Evolutionary conservation across 352 stramenopile species (phyloP).

Genomic region (Globisporangium middletonii): DNA sequence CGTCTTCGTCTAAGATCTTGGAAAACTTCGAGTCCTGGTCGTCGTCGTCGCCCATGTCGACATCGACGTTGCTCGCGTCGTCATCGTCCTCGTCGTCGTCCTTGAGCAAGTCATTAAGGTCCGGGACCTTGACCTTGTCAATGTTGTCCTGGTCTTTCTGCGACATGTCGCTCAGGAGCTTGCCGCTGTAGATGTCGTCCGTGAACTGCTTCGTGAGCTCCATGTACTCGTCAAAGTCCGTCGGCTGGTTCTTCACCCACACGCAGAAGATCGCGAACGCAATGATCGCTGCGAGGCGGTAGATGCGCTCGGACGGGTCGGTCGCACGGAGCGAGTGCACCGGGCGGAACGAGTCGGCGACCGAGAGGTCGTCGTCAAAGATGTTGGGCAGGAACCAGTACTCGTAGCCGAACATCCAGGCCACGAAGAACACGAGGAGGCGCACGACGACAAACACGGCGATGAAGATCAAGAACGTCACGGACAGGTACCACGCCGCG

Average conservation of each 20-base stretch:
- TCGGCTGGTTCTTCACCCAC: slow-evolving; percentile 98
- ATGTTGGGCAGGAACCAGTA: slow-evolving; percentile 99
- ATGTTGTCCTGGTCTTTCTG: slow-evolving; percentile 98
- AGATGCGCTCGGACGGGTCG: slow-evolving; percentile 91
- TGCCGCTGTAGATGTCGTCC: slow-evolving; percentile 99
- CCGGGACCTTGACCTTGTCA: slow-evolving; percentile 91
- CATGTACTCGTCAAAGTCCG: slow-evolving; percentile 99
- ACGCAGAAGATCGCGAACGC: slow-evolving; percentile 95
- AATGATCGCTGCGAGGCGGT: slow-evolving; percentile 90
- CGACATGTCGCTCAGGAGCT: slow-evolving; percentile 96
- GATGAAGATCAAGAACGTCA: slow-evolving; percentile 98
- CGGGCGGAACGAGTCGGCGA: slow-evolving; percentile 98
- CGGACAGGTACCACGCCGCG: slow-evolving; percentile 97
- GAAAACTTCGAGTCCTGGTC: slow-evolving; percentile 70
- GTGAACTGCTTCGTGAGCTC: slow-evolving; percentile 98
- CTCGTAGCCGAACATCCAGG: slow-evolving; percentile 95
- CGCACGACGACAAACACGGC: slow-evolving; percentile 95
- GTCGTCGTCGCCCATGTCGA: slow-evolving; percentile 55
- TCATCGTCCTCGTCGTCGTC: slow-evolving; percentile 73
- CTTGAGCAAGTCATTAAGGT: slow-evolving; percentile 81
- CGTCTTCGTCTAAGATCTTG: slow-evolving; percentile 66
- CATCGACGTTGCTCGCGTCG: slow-evolving; percentile 48
- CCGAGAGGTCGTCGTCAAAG: slow-evolving; percentile 97
- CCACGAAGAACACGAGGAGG: slow-evolving; percentile 94
- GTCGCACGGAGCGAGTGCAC: slow-evolving; percentile 87